Evolutionary conservation across 2,329 filamentous ascomycete genomes (phyloP).

Genomic region (Aspergillus texensis): DNA sequence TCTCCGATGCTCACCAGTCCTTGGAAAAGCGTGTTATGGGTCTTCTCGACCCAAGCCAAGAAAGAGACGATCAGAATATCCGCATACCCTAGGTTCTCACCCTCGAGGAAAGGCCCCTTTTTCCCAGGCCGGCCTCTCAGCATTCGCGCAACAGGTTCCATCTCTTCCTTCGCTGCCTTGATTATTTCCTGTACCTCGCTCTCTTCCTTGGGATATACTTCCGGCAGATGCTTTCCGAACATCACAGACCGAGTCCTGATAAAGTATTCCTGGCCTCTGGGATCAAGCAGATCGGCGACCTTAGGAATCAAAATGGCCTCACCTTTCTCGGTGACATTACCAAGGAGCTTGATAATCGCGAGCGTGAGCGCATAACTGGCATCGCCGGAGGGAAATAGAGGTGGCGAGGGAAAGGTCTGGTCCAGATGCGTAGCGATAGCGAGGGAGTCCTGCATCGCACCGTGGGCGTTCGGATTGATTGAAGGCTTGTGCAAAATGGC

Average conservation of each 20-base stretch:
- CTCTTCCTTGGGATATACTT: conserved; percentile 30
- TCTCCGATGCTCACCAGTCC: conserved; percentile 29
- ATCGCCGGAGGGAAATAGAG: conserved; percentile 37
- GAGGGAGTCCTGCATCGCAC: conserved; percentile 37
- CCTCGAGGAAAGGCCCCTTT: conserved; percentile 38
- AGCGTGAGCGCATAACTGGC: conserved; percentile 35
- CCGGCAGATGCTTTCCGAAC: conserved; percentile 33
- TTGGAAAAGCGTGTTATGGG: conserved; percentile 26
- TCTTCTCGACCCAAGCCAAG: conserved; percentile 30
- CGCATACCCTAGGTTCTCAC: conserved; percentile 33
- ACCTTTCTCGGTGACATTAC: background rate
- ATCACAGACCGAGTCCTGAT: conserved; percentile 27
- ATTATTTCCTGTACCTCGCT: conserved; percentile 21
- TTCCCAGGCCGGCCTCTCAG: conserved; percentile 32
- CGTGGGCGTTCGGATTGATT: conserved; percentile 25
- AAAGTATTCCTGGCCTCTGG: conserved; percentile 34
- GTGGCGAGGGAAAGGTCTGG: conserved; percentile 29
- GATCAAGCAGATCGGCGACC: conserved; percentile 29
- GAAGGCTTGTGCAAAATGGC: conserved; percentile 34
- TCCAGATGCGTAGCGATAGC: conserved; percentile 37
- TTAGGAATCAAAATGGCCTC: conserved; percentile 25
- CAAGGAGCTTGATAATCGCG: conserved; percentile 23
- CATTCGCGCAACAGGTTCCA: conserved; percentile 27
- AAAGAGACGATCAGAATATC: conserved; percentile 30
- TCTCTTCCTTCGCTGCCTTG: conserved; percentile 23